These are phyloP conservation scores for Populus hybrid DNA, from an alignment of 441 rosid genomes.

Conservation along the genomic window DNA sequence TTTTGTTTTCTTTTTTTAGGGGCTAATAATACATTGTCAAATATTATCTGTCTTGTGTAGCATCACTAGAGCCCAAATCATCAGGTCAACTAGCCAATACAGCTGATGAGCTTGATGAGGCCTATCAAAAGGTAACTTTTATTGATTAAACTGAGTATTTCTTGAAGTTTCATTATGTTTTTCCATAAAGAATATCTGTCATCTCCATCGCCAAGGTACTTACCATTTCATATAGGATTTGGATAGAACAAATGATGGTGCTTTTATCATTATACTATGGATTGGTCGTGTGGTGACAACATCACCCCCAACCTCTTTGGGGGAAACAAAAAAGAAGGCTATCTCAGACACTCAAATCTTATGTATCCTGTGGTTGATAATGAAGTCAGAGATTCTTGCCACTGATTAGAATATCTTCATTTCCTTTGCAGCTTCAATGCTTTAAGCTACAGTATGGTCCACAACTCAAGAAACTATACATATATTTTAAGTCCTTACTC, in stretches of 20 bases:
- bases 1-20: not conserved
- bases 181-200: not conserved
- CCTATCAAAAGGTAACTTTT: conserved; percentile 7
- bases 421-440: not conserved
- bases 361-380: not conserved
- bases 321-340: not conserved
- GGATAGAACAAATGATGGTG: not conserved
- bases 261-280: not conserved
- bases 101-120: conserved; percentile 6
- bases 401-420: not conserved
- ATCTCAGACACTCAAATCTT: not conserved
- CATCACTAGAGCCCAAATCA: not conserved
- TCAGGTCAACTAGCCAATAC: conserved; percentile 2
- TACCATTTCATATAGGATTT: not conserved
- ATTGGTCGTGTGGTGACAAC: not conserved
- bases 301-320: not conserved
- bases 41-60: not conserved
- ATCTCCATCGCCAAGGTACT: not conserved
- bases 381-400: not conserved
- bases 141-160: not conserved
- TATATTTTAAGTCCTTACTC: not conserved
- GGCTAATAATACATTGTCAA: not conserved
- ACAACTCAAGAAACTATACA: not conserved
- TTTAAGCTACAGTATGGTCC: not conserved
- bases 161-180: not conserved